A percentile compares a stretch with the other conserved stretches of the same genome.
Evolutionary conservation across 139 green algal species (phyloP).

Genomic region (Monoraphidium neglectum): DNA sequence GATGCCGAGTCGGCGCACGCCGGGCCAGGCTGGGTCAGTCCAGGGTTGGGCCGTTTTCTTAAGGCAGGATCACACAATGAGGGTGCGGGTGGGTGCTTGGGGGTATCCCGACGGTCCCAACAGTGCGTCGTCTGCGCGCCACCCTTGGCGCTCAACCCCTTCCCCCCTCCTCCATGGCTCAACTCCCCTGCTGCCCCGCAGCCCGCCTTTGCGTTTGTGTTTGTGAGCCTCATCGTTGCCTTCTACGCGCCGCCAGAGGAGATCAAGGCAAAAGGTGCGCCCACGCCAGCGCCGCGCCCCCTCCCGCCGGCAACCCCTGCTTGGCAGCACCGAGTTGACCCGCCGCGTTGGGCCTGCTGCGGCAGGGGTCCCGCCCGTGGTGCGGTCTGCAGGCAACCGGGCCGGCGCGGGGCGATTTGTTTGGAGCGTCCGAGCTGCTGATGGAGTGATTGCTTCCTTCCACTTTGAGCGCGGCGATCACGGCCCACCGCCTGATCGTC

Average conservation of each 20-base stretch:
- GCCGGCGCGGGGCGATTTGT: no score
- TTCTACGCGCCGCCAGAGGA: conserved; percentile 35
- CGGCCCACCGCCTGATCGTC: no score
- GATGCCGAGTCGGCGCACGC: neutral
- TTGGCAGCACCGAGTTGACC: neutral
- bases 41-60: no score
- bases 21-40: neutral
- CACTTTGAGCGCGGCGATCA: no score
- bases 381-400: no score
- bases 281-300: neutral
- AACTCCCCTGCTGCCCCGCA: conserved; percentile 12
- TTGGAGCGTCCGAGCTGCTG: no score
- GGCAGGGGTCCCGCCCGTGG: neutral
- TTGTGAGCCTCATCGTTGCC: conserved; percentile 50
- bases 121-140: no score
- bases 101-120: no score
- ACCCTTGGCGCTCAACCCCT: no score
- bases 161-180: neutral
- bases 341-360: neutral
- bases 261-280: neutral
- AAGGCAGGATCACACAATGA: no score
- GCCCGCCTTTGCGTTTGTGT: conserved; percentile 69
- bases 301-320: neutral
- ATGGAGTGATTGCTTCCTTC: no score
- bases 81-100: no score